Evolutionary conservation across 768 basidiomycete species (phyloP).

Genomic region (Suillus plorans): DNA sequence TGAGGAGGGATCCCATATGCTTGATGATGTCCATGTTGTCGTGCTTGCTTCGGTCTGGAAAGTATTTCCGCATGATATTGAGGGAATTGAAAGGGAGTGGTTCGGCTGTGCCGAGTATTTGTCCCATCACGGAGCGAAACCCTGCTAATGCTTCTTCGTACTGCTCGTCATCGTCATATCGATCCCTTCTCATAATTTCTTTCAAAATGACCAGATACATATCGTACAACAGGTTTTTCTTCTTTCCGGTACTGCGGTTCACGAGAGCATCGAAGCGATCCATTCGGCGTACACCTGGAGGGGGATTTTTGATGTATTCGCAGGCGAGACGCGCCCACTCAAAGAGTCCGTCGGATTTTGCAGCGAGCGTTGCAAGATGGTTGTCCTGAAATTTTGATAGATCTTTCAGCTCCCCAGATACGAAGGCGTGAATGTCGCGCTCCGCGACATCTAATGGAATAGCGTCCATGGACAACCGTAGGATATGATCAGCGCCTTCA

Average conservation of each 20-base stretch:
- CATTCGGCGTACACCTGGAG: no score
- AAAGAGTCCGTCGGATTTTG: constrained; percentile 3
- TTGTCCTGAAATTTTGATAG: no score
- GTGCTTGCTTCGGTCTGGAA: no score
- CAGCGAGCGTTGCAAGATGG: not conserved
- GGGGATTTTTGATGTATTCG: no score
- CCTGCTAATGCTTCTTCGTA: not conserved
- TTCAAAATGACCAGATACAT: not conserved
- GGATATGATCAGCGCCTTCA: not conserved
- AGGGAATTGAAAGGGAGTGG: not conserved
- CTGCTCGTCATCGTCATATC: no score
- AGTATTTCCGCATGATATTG: not conserved
- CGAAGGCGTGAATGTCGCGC: not conserved
- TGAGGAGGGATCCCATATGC: no score
- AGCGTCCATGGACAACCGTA: not conserved
- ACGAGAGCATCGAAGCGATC: not conserved
- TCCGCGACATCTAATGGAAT: not conserved
- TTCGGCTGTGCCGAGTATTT: not conserved
- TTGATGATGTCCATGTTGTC: not conserved
- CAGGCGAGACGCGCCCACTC: constrained; percentile 11
- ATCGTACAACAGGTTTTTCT: not conserved
- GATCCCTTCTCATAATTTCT: not conserved
- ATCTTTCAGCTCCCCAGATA: no score
- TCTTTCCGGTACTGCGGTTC: not conserved
- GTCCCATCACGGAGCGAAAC: constrained; percentile 7